These are phyloP conservation scores for Exophiala oligosperma DNA, from an alignment of 2,329 filamentous ascomycete species.

Conservation along the genomic window DNA sequence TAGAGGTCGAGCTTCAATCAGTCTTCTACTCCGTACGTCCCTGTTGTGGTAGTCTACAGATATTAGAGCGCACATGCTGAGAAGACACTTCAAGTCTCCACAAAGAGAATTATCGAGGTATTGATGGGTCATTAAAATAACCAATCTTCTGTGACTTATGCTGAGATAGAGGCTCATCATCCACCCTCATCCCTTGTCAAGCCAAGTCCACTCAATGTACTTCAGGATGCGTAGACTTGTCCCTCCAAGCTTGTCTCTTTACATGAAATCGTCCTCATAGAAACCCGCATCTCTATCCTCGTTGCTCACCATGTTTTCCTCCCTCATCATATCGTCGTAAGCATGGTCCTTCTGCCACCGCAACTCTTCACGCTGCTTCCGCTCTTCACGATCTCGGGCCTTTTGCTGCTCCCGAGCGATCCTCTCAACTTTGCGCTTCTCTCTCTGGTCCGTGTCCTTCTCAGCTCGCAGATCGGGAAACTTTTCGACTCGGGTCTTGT, in stretches of 20 bases:
- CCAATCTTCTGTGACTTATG: no score
- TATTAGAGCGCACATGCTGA: no score
- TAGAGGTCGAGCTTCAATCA: background rate
- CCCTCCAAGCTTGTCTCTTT: slow-evolving; percentile 31
- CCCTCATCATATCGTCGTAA: slow-evolving; percentile 87
- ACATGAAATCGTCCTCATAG: slow-evolving; percentile 95
- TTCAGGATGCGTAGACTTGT: no score
- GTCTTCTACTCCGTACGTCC: background rate
- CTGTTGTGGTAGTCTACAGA: no score
- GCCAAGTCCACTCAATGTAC: no score
- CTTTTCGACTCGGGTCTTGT: slow-evolving; percentile 91
- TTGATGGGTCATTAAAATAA: no score
- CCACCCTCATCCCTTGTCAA: no score
- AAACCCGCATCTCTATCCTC: slow-evolving; percentile 72
- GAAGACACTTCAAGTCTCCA: no score
- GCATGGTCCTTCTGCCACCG: slow-evolving; percentile 97
- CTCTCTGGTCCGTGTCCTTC: slow-evolving; percentile 72
- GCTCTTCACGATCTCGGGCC: slow-evolving; percentile 43
- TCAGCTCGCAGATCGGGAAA: slow-evolving; percentile 81
- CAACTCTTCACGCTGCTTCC: slow-evolving; percentile 78
- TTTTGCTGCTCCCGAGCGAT: slow-evolving; percentile 42
- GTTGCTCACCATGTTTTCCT: slow-evolving; percentile 85
- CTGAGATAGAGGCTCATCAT: no score
- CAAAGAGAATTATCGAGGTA: no score
- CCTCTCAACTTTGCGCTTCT: slow-evolving; percentile 68